These are phyloP conservation scores for Monosporascus sp. DNA, from an alignment of 2,329 filamentous ascomycete genomes.

Conservation along the genomic window DNA sequence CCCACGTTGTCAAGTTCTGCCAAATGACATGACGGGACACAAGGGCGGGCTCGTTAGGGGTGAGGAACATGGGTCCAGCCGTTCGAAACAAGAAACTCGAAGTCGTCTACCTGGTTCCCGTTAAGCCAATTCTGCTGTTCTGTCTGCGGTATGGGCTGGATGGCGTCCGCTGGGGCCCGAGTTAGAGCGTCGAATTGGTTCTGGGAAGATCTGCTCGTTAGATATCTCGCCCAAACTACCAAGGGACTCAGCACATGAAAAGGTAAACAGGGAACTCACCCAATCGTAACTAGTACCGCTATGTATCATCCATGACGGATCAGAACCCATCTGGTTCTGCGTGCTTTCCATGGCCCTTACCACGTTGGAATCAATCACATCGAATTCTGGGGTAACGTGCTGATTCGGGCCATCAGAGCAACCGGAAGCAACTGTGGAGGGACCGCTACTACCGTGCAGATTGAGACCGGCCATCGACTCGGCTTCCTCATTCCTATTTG, in stretches of 20 bases:
- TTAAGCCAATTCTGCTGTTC: neutral
- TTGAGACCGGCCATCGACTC: slow-evolving; percentile 13
- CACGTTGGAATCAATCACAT: slow-evolving; percentile 7
- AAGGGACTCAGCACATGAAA: neutral
- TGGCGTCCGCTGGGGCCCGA: slow-evolving; percentile 11
- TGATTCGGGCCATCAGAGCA: slow-evolving; percentile 6
- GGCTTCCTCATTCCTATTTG: slow-evolving; percentile 3
- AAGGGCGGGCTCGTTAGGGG: neutral
- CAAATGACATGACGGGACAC: neutral
- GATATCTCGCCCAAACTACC: neutral
- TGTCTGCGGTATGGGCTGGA: slow-evolving; percentile 12
- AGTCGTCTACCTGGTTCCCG: neutral
- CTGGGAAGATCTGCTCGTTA: slow-evolving; percentile 10
- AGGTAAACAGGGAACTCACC: slow-evolving; percentile 14
- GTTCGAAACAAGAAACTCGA: neutral
- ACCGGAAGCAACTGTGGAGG: slow-evolving; percentile 5
- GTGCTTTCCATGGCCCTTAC: slow-evolving; percentile 1
- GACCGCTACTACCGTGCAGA: slow-evolving; percentile 6
- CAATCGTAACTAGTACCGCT: slow-evolving; percentile 18
- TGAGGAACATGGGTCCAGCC: neutral
- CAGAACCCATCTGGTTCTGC: slow-evolving; percentile 7
- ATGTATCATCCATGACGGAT: slow-evolving; percentile 18
- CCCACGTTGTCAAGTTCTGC: neutral
- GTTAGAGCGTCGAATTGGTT: slow-evolving; percentile 22
- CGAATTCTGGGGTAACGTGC: slow-evolving; percentile 10